Conservation (phyloP, 495 filamentous ascomycete species). For the Cercophora newfieldiana region DNA sequence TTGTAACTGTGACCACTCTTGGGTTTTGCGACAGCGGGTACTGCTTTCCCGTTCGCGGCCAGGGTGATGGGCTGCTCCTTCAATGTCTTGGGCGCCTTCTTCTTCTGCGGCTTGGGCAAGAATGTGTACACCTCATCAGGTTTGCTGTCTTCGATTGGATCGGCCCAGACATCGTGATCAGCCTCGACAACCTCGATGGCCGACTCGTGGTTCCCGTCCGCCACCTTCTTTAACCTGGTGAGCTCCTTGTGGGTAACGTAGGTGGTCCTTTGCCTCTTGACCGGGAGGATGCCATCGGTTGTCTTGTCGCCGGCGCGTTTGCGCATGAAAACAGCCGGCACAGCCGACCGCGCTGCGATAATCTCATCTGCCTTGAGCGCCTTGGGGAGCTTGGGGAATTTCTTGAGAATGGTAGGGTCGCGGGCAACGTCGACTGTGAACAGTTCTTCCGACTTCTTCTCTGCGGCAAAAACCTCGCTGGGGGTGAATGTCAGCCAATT, state of each 20-base stretch:
- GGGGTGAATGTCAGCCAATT: conserved; percentile 24
- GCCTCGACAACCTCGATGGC: conserved; percentile 56
- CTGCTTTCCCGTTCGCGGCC: conserved; percentile 68
- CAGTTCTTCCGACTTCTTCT: conserved; percentile 73
- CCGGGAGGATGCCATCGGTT: conserved; percentile 65
- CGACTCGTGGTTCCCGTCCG: conserved; percentile 64
- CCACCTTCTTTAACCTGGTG: conserved; percentile 69
- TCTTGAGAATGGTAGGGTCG: conserved; percentile 37
- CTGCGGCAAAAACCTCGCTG: conserved; percentile 79
- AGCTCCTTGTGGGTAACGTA: conserved; percentile 83
- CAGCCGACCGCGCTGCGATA: conserved; percentile 75
- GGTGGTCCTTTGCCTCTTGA: conserved; percentile 70
- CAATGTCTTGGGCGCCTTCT: conserved; percentile 74
- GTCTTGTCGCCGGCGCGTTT: conserved; percentile 65
- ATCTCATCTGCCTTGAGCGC: conserved; percentile 92
- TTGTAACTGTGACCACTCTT: conserved; percentile 88
- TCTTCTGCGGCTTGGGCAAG: conserved; percentile 60
- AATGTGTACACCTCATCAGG: conserved; percentile 56
- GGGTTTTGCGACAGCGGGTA: conserved; percentile 78
- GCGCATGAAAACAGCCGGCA: conserved; percentile 71
- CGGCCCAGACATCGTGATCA: conserved; percentile 78
- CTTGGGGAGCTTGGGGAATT: conserved; percentile 58
- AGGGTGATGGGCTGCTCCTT: conserved; percentile 76
- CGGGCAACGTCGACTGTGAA: conserved; percentile 68
- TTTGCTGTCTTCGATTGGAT: conserved; percentile 48